A percentile compares a stretch with the other conserved stretches of the same genome.
Evolutionary conservation across 2,329 filamentous ascomycete genomes (phyloP).

Genomic region (Paecilomyces sp.): DNA sequence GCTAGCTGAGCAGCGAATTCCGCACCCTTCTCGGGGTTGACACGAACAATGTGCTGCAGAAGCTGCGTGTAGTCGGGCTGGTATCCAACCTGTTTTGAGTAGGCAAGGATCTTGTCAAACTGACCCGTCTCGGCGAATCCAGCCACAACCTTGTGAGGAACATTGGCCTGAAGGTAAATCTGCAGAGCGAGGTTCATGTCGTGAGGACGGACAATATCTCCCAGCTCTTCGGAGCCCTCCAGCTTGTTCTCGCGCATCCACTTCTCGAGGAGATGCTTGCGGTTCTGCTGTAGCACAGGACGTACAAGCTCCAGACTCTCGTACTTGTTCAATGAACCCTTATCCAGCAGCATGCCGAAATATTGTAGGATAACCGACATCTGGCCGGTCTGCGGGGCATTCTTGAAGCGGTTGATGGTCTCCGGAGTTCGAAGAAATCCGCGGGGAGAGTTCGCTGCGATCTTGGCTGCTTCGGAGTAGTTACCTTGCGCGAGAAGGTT

Average conservation of each 20-base stretch:
- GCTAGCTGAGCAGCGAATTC: conserved; percentile 92
- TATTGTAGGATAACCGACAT: conserved; percentile 95
- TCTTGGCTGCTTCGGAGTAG: conserved; percentile 84
- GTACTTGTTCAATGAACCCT: conserved; percentile 84
- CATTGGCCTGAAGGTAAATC: conserved; percentile 86
- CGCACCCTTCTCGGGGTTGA: conserved; percentile 86
- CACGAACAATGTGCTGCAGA: conserved; percentile 83
- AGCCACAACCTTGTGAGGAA: conserved; percentile 89
- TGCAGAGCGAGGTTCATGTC: conserved; percentile 80
- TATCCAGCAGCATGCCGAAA: conserved; percentile 94
- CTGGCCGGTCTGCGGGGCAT: conserved; percentile 61
- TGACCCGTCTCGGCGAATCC: conserved; percentile 92
- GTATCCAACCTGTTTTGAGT: conserved; percentile 77
- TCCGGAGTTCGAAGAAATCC: conserved; percentile 91
- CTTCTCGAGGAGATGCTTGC: conserved; percentile 94
- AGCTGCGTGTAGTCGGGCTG: conserved; percentile 92
- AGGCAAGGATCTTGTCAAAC: conserved; percentile 93
- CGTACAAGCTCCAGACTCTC: conserved; percentile 91
- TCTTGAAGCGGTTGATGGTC: conserved; percentile 95
- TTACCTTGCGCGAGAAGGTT: conserved; percentile 72
- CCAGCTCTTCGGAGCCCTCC: conserved; percentile 90
- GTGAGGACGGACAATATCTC: conserved; percentile 85
- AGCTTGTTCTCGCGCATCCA: conserved; percentile 97
- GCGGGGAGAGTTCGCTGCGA: conserved; percentile 91
- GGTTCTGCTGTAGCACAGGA: conserved; percentile 85